Base-by-base conservation (phyloP, 2,329 filamentous ascomycete genomes). In the Aspergillus transmontanensis region DNA sequence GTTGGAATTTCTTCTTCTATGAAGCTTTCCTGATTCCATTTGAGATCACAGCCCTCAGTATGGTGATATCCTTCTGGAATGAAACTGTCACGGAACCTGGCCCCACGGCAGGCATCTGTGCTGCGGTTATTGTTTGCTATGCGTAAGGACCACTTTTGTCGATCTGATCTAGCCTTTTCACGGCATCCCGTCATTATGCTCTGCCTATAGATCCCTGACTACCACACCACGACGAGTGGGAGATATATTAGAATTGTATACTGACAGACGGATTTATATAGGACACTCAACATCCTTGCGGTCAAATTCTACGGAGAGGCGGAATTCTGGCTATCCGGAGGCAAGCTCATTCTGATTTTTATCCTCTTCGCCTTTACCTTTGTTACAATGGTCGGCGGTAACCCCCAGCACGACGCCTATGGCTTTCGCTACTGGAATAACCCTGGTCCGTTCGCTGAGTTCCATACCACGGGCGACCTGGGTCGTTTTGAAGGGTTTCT, bases 331-430 rank as follows among this genome's bases (percentile, higher is more conserved):
- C 75, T 90, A 3, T 69, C 68, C 23, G 66, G 67, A 4, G 87
- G 87, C 60, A 92, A 92, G 73, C 84, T 91, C 4, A 68, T 92
- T 4, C 81, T 92, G 56, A 89, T 91, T 63, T 77, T 92, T 45
- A 87, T 85, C 1, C 81, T 93, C 43, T 84, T 92, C 69, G 69
- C 86, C 67, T 92, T 91, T 78, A 93, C 92, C 14, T 91, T 95
- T 71, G 83, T 95, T 65, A 87, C 89, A 61, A 93, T 94, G 88
- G 81, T 93, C 1, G 92, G 92, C 9, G 92, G 90, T 3, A 94
- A 93, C 67, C 92, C 92, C 0, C 73, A 86, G 1, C 82, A 86
- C 57, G 89, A 92, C 67, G 82, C 84, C 0, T 90, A 91, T 63
- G 90, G 90, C 0, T 93, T 93, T 74, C 84, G 87, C 12, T 84